phyloP scores from a whole-genome alignment of 805 yeast genomes.

The Ogataea angusta region DNA sequence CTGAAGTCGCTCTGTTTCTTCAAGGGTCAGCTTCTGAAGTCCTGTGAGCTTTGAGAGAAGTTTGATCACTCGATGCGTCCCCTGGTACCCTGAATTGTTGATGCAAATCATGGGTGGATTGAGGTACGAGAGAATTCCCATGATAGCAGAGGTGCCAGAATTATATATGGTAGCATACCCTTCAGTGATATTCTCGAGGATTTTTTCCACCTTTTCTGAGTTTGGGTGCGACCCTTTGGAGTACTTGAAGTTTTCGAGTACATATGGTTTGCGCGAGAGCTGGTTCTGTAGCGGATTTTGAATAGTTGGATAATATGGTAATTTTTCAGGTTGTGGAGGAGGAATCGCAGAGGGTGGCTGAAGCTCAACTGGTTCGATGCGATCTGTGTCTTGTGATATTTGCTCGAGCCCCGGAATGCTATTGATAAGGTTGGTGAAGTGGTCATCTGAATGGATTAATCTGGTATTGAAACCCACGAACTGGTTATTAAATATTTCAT shows the following conservation, averaged over 20 bases:
- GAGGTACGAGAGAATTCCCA: conserved; percentile 44
- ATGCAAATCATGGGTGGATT: conserved; percentile 45
- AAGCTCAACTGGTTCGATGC: conserved; percentile 1
- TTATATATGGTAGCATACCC: conserved; percentile 46
- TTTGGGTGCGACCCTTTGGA: conserved; percentile 46
- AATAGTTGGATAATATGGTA: conserved; percentile 27
- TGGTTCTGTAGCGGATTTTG: conserved; percentile 25
- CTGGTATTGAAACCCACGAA: conserved; percentile 36
- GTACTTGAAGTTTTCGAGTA: conserved; percentile 33
- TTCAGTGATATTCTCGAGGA: conserved; percentile 42
- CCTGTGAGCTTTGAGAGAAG: conserved; percentile 43
- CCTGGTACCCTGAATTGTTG: conserved; percentile 49
- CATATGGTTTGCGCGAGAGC: conserved; percentile 19
- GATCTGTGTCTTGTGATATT: not conserved
- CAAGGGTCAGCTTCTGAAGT: conserved; percentile 35
- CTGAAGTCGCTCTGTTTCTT: conserved; percentile 32
- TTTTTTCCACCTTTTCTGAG: conserved; percentile 44
- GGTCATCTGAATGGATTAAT: conserved; percentile 36
- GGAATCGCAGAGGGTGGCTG: not conserved
- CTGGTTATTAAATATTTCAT: conserved; percentile 28
- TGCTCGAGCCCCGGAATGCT: conserved; percentile 5
- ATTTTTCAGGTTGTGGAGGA: conserved; percentile 1
- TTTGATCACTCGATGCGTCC: conserved; percentile 47
- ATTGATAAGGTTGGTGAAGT: conserved; percentile 18
- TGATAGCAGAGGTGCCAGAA: conserved; percentile 51